Percentiles rank a stretch among this genome's conserved stretches.
These are phyloP conservation scores for Candida frijolesensis DNA, from an alignment of 1,139 yeast genomes.

Conservation along the genomic window DNA sequence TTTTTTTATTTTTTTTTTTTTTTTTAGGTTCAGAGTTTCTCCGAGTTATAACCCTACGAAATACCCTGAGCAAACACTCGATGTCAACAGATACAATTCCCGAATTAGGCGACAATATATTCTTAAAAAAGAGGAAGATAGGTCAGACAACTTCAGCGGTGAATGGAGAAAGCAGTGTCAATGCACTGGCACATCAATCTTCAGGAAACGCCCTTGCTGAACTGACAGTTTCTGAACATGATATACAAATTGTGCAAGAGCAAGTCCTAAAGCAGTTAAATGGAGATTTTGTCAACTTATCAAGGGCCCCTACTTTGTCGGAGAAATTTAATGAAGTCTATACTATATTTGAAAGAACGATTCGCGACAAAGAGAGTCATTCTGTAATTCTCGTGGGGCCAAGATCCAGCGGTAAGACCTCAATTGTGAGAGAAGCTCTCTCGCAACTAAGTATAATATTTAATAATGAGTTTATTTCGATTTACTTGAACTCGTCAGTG, in stretches of 20 bases:
- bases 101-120: background rate
- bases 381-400: conserved; percentile 84
- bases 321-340: conserved; percentile 52
- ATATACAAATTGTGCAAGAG: conserved; percentile 19
- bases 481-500: conserved; percentile 68
- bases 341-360: conserved; percentile 62
- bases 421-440: conserved; percentile 61
- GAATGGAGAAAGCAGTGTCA: background rate
- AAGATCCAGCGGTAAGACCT: conserved; percentile 73
- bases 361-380: conserved; percentile 73
- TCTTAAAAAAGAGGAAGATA: background rate
- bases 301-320: conserved; percentile 22
- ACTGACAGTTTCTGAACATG: conserved; percentile 11
- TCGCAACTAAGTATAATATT: conserved; percentile 40
- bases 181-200: background rate
- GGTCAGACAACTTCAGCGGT: background rate
- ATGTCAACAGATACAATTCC: background rate
- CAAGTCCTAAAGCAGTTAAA: conserved; percentile 24
- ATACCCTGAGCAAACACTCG: background rate
- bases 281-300: conserved; percentile 23
- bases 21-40: no score
- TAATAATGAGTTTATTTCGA: conserved; percentile 55
- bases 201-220: background rate
- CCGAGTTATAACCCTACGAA: background rate
- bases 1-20: no score